phyloP scores from a whole-genome alignment of 257 asterid genomes.

The Lithospermum erythrorhizon region DNA sequence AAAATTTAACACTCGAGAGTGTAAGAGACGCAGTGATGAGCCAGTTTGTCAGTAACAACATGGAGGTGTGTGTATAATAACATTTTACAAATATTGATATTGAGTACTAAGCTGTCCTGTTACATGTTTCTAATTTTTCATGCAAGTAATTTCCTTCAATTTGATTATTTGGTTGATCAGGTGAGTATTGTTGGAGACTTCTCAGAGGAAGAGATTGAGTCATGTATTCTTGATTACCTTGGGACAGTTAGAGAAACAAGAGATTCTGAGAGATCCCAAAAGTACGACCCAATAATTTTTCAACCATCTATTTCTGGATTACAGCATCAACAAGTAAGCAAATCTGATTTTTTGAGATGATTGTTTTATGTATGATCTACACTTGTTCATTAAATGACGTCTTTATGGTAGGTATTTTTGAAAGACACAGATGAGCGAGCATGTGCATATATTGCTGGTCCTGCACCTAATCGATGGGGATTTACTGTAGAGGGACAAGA shows the following conservation, averaged over 20 bases:
- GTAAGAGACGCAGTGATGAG: slow-evolving; percentile 95
- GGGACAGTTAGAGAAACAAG: slow-evolving; percentile 75
- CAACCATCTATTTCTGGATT: slow-evolving; percentile 52
- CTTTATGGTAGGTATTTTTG: slow-evolving; percentile 59
- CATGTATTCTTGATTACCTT: slow-evolving; percentile 86
- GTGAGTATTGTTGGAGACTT: slow-evolving; percentile 98
- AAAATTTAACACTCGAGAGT: slow-evolving; percentile 55
- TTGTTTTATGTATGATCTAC: not conserved
- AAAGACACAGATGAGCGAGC: slow-evolving; percentile 99
- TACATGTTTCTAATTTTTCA: slow-evolving; percentile 6
- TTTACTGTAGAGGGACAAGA: slow-evolving; percentile 49
- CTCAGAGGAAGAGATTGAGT: slow-evolving; percentile 88
- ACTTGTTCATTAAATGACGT: not conserved
- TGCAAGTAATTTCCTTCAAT: slow-evolving; percentile 11
- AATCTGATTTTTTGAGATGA: slow-evolving; percentile 1
- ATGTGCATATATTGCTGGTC: slow-evolving; percentile 98
- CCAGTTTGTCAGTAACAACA: slow-evolving; percentile 82
- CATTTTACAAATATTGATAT: not conserved
- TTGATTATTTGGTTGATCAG: slow-evolving; percentile 29
- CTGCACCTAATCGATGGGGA: slow-evolving; percentile 99
- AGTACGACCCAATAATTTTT: slow-evolving; percentile 60
- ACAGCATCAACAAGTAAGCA: slow-evolving; percentile 79
- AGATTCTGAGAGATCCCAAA: slow-evolving; percentile 57
- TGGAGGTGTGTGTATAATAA: slow-evolving; percentile 60
- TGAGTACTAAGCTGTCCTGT: slow-evolving; percentile 3